A percentile compares a stretch with the other conserved stretches of the same genome.
phyloP scores from a whole-genome alignment of 257 asterid genomes.

The Henckelia pumila region DNA sequence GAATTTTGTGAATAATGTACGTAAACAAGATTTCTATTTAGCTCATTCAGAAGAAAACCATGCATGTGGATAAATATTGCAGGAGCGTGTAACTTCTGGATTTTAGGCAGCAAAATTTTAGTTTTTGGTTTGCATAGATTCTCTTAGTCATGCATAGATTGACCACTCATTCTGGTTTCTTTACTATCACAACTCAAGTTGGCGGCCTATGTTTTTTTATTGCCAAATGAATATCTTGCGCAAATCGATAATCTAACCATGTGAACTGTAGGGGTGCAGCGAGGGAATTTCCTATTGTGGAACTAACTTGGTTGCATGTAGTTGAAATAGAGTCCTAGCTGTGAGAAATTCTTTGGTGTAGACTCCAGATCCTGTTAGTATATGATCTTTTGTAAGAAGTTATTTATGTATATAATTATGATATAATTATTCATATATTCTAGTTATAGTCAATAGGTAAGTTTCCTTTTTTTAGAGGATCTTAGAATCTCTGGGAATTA shows the following conservation, averaged over 20 bases:
- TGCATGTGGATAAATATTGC: neutral
- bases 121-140: neutral
- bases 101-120: neutral
- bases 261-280: neutral
- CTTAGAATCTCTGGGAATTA: too few relatives aligned
- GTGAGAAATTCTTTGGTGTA: neutral
- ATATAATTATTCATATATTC: too few relatives aligned
- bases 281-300: neutral
- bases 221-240: neutral
- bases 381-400: too few relatives aligned
- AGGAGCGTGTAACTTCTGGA: neutral
- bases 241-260: neutral
- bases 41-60: neutral
- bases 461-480: too few relatives aligned
- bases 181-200: too few relatives aligned
- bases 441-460: too few relatives aligned
- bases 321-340: constrained; percentile 3
- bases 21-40: neutral
- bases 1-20: neutral
- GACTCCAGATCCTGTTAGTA: neutral
- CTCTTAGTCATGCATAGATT: neutral
- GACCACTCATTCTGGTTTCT: neutral
- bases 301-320: neutral
- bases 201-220: too few relatives aligned
- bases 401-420: too few relatives aligned